Evolutionary conservation across 164 flowering plant species (phyloP).

Genomic region (Nymphaea colorata): DNA sequence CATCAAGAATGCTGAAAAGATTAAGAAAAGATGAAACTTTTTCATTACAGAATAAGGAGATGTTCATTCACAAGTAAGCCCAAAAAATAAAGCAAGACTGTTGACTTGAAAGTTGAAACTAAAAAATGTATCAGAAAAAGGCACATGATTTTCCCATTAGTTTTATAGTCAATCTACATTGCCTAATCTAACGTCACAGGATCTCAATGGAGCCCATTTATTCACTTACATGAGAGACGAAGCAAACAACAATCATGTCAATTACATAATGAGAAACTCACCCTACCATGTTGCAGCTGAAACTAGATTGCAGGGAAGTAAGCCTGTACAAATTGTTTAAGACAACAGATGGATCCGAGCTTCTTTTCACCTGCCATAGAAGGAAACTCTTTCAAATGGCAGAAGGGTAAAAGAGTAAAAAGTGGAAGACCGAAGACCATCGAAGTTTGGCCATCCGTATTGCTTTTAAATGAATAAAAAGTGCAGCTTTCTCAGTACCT

Average conservation of each 20-base stretch:
- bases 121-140: too few species aligned
- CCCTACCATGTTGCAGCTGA: conserved; percentile 99
- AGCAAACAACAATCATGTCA: not conserved
- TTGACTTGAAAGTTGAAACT: too few species aligned
- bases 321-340: conserved; percentile 75
- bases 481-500: conserved; percentile 29
- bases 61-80: too few species aligned
- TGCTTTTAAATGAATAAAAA: not conserved
- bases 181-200: too few species aligned
- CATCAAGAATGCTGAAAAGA: conserved; percentile 62
- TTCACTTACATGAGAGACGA: too few species aligned
- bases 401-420: not conserved
- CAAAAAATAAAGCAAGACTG: too few species aligned
- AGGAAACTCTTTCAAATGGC: not conserved
- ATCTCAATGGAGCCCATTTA: too few species aligned
- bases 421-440: too few species aligned
- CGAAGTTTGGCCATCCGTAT: too few species aligned
- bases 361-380: conserved; percentile 65
- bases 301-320: conserved; percentile 84
- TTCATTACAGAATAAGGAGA: too few species aligned
- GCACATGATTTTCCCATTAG: too few species aligned
- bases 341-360: conserved; percentile 76
- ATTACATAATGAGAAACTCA: conserved; percentile 25
- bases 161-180: too few species aligned
- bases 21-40: not conserved